Evolutionary conservation across 345 rosid species (phyloP).

Genomic region (Salix udensis): DNA sequence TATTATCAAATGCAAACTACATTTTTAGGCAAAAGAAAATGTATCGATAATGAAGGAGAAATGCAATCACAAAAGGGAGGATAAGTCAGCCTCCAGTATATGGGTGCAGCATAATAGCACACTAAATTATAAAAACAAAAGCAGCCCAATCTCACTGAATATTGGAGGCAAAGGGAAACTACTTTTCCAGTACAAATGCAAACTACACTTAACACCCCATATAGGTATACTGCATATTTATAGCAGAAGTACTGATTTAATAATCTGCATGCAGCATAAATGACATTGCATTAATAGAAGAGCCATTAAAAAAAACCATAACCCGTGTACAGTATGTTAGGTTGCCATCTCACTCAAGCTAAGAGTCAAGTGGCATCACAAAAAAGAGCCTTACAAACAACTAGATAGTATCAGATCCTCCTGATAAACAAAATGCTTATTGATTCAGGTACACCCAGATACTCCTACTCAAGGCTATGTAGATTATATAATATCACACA

Average conservation of each 20-base stretch:
- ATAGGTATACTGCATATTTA: neutral
- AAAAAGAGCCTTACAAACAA: neutral
- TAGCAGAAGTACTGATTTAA: neutral
- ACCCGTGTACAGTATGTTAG: neutral
- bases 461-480: neutral
- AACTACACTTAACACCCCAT: neutral
- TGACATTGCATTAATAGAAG: neutral
- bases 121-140: neutral
- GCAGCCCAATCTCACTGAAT: neutral
- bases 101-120: neutral
- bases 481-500: neutral
- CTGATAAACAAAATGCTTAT: neutral
- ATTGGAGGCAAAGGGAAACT: neutral
- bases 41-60: neutral
- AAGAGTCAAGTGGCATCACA: neutral
- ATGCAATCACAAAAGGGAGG: neutral
- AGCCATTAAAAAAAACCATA: neutral
- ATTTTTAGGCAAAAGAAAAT: neutral
- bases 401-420: neutral
- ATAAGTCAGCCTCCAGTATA: neutral
- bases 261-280: neutral
- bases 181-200: neutral
- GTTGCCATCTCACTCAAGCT: neutral
- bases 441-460: neutral
- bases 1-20: neutral